Base-by-base conservation (phyloP, 352 stramenopile genomes). In the Nothophytophthora sp. region DNA sequence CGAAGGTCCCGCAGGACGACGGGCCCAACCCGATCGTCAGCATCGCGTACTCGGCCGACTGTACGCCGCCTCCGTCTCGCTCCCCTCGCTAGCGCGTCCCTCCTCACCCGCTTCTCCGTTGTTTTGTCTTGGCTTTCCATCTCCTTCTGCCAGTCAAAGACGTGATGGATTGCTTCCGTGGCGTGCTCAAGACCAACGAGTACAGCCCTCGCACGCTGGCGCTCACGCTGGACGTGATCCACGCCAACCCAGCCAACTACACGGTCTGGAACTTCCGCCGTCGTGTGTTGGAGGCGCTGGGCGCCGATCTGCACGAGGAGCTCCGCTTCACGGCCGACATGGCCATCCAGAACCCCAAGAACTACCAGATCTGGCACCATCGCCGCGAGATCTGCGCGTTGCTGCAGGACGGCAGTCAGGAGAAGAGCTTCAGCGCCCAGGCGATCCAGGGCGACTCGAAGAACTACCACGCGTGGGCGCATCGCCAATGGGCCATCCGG, bases 321-420 rank as follows among this genome's bases (percentile, higher is more conserved):
- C 75, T 96, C 37, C 67, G 65, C 20, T 93, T 82, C 63, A 82
- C 67, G 47, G 84, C 92, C 55, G 71, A 83, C 32, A 86, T 98
- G 63, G 95, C 94, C 25, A 83, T 97, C 22, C 67, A 79, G 20
- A 95, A 98, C 78, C 96, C 97, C 4, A 99, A 99, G 77, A 99
- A 99, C 78, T 99, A 99, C 80, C 97, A 99, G 73, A 96, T 99
- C 63, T 99, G 97, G 97, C 98, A 99, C 76, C 96, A 99, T 69
- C 95, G 97, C 18, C 82, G 96, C 36, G 94, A 96, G 52, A 80
- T 99, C 24, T 90, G 97, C 53, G 75, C 92, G 39, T 70, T 85
- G 50, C 42, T 96, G 53, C 53, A 80, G 11, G 70, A 98, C 66
- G 77, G 78, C 23, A 78, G 81, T 47, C 50, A 76, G 12, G 97